Conservation (phyloP, 768 basidiomycete species). For the Grammothele lineata region DNA sequence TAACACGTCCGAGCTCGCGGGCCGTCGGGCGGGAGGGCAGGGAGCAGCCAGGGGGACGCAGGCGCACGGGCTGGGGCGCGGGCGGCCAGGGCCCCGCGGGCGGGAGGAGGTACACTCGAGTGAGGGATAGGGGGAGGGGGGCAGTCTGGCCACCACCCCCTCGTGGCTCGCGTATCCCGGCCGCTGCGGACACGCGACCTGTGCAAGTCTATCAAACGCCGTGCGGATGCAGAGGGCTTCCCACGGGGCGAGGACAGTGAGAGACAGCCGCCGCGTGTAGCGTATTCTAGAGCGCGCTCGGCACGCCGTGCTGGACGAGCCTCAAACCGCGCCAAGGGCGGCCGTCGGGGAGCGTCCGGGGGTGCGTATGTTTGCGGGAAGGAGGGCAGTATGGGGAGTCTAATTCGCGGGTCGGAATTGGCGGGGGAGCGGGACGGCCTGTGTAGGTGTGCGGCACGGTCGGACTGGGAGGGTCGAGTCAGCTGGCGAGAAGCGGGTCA, state of each 20-base stretch:
- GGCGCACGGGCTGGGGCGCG: neutral
- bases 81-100: neutral
- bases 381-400: too few relatives aligned
- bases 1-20: too few relatives aligned
- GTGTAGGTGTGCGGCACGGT: too few relatives aligned
- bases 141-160: neutral
- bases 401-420: too few relatives aligned
- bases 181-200: conserved; percentile 8
- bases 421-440: too few relatives aligned
- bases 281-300: neutral
- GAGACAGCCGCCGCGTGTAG: neutral
- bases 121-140: too few relatives aligned
- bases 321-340: neutral
- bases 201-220: conserved; percentile 13
- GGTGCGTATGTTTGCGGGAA: neutral
- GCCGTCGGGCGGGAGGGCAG: too few relatives aligned
- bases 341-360: neutral
- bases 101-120: neutral
- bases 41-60: conserved; percentile 1
- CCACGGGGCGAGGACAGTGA: conserved; percentile 6
- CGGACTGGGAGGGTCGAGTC: too few relatives aligned
- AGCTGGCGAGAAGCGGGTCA: too few relatives aligned
- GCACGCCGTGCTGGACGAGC: neutral
- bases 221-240: conserved; percentile 2
- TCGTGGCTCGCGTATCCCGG: conserved; percentile 3